phyloP scores from a whole-genome alignment of 2,329 filamentous ascomycete genomes.

The Penicillium thymicola region DNA sequence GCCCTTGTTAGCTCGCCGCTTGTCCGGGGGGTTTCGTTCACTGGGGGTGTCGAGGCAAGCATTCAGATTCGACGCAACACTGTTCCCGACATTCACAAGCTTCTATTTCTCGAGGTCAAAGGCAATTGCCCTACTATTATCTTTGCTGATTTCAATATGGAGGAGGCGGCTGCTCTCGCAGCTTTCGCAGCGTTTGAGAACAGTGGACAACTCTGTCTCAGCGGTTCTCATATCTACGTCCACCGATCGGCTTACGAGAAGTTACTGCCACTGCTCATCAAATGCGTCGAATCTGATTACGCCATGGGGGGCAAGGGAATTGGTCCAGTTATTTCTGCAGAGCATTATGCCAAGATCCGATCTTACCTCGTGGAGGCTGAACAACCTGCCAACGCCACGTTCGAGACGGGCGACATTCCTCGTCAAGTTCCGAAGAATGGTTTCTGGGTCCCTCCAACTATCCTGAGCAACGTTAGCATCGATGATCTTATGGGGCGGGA shows the following conservation, averaged over 20 bases:
- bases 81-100: background rate
- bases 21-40: background rate
- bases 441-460: background rate
- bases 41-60: background rate
- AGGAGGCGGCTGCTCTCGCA: background rate
- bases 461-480: background rate
- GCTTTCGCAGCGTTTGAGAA: background rate
- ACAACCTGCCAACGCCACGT: too few relatives aligned
- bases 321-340: background rate
- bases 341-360: background rate
- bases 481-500: background rate
- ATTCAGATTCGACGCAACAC: background rate
- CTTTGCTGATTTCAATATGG: background rate
- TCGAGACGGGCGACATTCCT: background rate
- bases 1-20: background rate
- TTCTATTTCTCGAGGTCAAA: background rate
- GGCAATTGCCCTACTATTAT: background rate
- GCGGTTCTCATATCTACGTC: background rate
- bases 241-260: background rate
- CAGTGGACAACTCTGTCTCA: background rate
- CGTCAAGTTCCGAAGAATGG: background rate
- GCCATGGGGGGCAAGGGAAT: background rate
- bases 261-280: background rate
- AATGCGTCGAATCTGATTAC: background rate
- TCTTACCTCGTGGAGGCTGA: background rate